These are phyloP conservation scores for Coemansia sp. DNA, from an alignment of 192 early-diverging fungal species.

Conservation along the genomic window DNA sequence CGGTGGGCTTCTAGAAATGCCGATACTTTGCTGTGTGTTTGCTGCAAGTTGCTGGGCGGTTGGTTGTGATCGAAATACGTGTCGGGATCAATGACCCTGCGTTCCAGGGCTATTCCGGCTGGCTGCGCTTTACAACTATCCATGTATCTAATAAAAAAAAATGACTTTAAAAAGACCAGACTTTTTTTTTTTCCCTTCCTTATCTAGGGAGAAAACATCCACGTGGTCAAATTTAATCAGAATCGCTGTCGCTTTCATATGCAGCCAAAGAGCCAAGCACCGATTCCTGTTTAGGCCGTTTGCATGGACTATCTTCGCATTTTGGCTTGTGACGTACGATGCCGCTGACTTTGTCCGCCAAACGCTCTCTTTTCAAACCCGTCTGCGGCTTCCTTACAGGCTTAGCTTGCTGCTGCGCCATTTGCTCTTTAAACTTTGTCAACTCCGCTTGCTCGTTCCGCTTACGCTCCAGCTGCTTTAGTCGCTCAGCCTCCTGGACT, in stretches of 20 bases:
- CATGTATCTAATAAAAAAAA: background rate
- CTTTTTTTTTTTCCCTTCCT: too few species aligned
- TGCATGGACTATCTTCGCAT: background rate
- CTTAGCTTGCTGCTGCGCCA: slow-evolving; percentile 5
- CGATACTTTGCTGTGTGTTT: slow-evolving; percentile 57
- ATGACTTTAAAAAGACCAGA: background rate
- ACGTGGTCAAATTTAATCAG: too few species aligned
- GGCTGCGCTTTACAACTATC: background rate
- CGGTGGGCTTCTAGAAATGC: slow-evolving; percentile 63
- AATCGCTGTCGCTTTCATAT: slow-evolving; percentile 17
- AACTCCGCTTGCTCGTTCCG: slow-evolving; percentile 19
- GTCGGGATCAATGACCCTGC: slow-evolving; percentile 61
- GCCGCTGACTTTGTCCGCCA: background rate
- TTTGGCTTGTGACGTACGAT: background rate
- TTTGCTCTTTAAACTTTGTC: slow-evolving; percentile 27
- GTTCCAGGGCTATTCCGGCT: background rate
- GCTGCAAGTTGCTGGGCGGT: slow-evolving; percentile 63
- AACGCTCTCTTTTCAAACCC: background rate
- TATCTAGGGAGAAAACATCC: too few species aligned
- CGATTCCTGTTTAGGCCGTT: background rate
- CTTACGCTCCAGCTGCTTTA: slow-evolving; percentile 7
- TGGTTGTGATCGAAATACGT: slow-evolving; percentile 72
- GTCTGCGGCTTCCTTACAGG: background rate
- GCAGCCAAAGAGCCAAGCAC: slow-evolving; percentile 18
- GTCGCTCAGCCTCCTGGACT: slow-evolving; percentile 45